Evolutionary conservation across 2,329 filamentous ascomycete species (phyloP).

Genomic region (Botryotinia convoluta): DNA sequence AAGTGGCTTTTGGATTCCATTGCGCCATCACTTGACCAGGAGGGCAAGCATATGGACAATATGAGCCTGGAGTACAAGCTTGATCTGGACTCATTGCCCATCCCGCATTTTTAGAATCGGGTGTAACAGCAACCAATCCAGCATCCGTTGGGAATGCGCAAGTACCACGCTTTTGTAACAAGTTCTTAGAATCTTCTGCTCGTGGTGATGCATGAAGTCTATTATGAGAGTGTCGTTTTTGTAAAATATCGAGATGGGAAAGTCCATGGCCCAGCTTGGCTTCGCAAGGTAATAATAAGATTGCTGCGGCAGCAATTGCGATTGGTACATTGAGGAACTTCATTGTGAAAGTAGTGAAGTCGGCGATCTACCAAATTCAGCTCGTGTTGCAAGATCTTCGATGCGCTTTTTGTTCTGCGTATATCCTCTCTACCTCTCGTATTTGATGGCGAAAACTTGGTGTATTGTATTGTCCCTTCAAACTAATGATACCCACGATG

Average conservation of each 20-base stretch:
- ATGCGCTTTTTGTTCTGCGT: not conserved
- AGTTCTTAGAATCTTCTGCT: slow-evolving; percentile 26
- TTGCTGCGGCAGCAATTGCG: slow-evolving; percentile 48
- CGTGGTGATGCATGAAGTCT: slow-evolving; percentile 30
- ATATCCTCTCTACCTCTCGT: not conserved
- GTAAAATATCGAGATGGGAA: slow-evolving; percentile 33
- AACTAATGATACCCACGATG: not conserved
- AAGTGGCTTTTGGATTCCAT: slow-evolving; percentile 68
- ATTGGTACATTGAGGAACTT: slow-evolving; percentile 51
- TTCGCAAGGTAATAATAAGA: slow-evolving; percentile 42
- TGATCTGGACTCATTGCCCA: slow-evolving; percentile 80
- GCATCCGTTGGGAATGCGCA: slow-evolving; percentile 67
- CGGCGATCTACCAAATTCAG: slow-evolving; percentile 18
- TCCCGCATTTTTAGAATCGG: slow-evolving; percentile 62
- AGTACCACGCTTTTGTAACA: slow-evolving; percentile 37
- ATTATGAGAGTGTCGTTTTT: slow-evolving; percentile 33
- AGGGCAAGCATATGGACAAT: slow-evolving; percentile 76
- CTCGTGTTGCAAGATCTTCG: not conserved
- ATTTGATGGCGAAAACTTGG: not conserved
- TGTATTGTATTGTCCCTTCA: not conserved
- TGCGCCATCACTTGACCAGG: slow-evolving; percentile 74
- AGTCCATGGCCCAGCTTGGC: slow-evolving; percentile 31
- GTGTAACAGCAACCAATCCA: slow-evolving; percentile 67
- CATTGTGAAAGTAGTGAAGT: slow-evolving; percentile 44
- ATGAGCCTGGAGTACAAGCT: slow-evolving; percentile 62